Evolutionary conservation across 2,329 filamentous ascomycete species (phyloP).

Genomic region (Biscogniauxia mediterranea): DNA sequence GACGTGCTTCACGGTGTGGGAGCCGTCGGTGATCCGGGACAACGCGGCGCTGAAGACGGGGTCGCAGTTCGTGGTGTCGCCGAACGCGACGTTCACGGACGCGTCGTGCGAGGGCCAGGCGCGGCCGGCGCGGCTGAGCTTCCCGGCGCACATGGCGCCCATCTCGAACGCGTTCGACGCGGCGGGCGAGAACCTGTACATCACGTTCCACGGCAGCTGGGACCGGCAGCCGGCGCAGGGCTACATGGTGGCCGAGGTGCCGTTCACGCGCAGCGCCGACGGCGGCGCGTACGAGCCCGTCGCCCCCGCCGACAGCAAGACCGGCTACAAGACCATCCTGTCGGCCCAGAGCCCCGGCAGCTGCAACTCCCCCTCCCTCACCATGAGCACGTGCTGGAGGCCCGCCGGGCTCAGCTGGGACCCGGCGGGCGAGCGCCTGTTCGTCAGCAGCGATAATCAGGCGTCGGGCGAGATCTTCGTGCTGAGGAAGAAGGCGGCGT

Average conservation of each 20-base stretch:
- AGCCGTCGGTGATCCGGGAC: slow-evolving; percentile 41
- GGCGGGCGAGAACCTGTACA: slow-evolving; percentile 54
- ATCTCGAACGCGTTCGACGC: slow-evolving; percentile 62
- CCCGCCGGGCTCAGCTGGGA: not conserved
- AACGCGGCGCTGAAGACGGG: slow-evolving; percentile 32
- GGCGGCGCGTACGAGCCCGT: slow-evolving; percentile 33
- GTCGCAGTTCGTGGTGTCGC: slow-evolving; percentile 34
- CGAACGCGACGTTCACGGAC: slow-evolving; percentile 33
- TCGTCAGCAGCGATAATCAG: not conserved
- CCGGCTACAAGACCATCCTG: slow-evolving; percentile 33
- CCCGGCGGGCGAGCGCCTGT: not conserved
- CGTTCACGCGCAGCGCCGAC: slow-evolving; percentile 28
- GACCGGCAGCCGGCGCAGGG: slow-evolving; percentile 35
- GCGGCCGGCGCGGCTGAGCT: slow-evolving; percentile 45
- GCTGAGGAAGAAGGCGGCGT: not conserved
- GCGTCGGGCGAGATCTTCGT: not conserved
- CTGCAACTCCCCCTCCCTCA: slow-evolving; percentile 36
- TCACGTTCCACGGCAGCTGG: slow-evolving; percentile 64
- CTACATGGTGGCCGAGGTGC: slow-evolving; percentile 36
- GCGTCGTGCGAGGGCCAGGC: slow-evolving; percentile 25
- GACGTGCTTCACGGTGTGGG: slow-evolving; percentile 39
- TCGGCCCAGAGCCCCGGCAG: slow-evolving; percentile 32
- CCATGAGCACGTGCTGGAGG: slow-evolving; percentile 34
- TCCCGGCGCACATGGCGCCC: slow-evolving; percentile 60
- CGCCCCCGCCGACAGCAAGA: slow-evolving; percentile 27